These are phyloP conservation scores for Hortaea werneckii DNA, from an alignment of 2,329 filamentous ascomycete genomes.

Conservation along the genomic window DNA sequence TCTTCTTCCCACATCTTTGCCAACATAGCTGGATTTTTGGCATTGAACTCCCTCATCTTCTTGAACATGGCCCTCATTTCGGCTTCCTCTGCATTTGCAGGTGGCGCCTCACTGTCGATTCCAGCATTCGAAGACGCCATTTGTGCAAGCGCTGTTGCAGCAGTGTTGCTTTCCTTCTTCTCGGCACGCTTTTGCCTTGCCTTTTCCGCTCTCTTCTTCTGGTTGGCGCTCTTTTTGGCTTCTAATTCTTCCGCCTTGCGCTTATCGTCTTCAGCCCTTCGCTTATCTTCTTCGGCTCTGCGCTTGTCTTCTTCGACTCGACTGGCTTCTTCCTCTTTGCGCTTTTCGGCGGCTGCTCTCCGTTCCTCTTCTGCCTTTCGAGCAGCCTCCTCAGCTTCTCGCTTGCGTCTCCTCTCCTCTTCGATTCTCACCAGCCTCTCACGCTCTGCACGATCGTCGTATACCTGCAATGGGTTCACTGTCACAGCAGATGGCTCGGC, in stretches of 20 bases:
- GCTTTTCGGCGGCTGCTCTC: conserved; percentile 20
- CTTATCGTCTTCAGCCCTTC: conserved; percentile 7
- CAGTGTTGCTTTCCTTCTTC: conserved; percentile 19
- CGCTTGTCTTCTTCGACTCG: too few species aligned
- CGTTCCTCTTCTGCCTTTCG: conserved; percentile 25
- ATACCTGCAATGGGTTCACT: conserved; percentile 44
- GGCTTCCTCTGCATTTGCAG: conserved; percentile 32
- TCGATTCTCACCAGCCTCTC: conserved; percentile 30
- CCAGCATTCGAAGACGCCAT: conserved; percentile 7
- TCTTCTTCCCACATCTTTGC: conserved; percentile 48
- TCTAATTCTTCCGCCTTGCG: conserved; percentile 21
- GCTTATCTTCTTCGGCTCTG: too few species aligned
- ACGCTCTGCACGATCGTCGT: conserved; percentile 43
- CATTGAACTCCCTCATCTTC: conserved; percentile 48
- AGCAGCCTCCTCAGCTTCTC: conserved; percentile 21
- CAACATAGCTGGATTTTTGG: conserved; percentile 44
- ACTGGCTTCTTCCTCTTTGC: conserved; percentile 16
- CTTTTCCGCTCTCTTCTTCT: conserved; percentile 10
- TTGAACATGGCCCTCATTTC: conserved; percentile 47
- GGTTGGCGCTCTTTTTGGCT: conserved; percentile 20
- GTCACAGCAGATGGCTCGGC: conserved; percentile 31
- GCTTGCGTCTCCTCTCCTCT: conserved; percentile 20
- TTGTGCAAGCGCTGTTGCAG: conserved; percentile 14
- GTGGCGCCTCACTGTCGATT: conserved; percentile 5
- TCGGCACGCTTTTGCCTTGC: conserved; percentile 22